A percentile compares a stretch with the other conserved stretches of the same genome.
phyloP scores from a whole-genome alignment of 805 yeast species.

The Grigorovia humatica region DNA sequence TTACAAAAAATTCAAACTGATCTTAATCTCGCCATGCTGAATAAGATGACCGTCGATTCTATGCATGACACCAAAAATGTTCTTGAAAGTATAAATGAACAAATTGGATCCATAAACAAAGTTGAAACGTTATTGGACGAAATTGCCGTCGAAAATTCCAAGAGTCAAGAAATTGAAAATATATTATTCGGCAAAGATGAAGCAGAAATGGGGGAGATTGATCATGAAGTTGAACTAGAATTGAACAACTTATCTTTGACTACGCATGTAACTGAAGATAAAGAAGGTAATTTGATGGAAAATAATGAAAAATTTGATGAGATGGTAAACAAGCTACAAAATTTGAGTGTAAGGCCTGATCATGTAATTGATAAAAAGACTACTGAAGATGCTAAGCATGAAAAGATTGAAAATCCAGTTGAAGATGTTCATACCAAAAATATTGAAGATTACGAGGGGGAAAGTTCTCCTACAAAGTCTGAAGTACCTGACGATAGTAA shows the following conservation, averaged over 20 bases:
- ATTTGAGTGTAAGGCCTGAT: constrained; percentile 12
- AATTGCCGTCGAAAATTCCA: constrained; percentile 30
- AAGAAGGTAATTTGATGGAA: background rate
- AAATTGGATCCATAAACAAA: constrained; percentile 35
- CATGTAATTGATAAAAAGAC: background rate
- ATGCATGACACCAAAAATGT: constrained; percentile 30
- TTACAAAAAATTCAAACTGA: constrained; percentile 31
- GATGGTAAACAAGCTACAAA: constrained; percentile 13
- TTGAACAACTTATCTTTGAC: background rate
- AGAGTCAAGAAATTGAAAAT: constrained; percentile 31
- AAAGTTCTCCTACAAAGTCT: background rate
- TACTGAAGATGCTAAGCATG: background rate
- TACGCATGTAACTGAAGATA: background rate
- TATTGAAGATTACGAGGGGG: background rate
- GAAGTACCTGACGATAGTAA: too few species aligned
- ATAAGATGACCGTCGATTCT: constrained; percentile 30
- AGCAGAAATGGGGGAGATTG: constrained; percentile 26
- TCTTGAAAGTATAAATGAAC: constrained; percentile 31
- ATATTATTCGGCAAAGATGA: constrained; percentile 15
- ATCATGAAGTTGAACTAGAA: constrained; percentile 28
- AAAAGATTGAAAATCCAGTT: background rate
- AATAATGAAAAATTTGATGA: background rate
- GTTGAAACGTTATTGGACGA: constrained; percentile 34
- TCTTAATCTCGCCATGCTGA: constrained; percentile 36
- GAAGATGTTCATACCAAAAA: background rate